A percentile compares a stretch with the other conserved stretches of the same genome.
These are phyloP conservation scores for Xanthoparmelia taractica DNA, from an alignment of 495 filamentous ascomycete genomes.

Conservation along the genomic window DNA sequence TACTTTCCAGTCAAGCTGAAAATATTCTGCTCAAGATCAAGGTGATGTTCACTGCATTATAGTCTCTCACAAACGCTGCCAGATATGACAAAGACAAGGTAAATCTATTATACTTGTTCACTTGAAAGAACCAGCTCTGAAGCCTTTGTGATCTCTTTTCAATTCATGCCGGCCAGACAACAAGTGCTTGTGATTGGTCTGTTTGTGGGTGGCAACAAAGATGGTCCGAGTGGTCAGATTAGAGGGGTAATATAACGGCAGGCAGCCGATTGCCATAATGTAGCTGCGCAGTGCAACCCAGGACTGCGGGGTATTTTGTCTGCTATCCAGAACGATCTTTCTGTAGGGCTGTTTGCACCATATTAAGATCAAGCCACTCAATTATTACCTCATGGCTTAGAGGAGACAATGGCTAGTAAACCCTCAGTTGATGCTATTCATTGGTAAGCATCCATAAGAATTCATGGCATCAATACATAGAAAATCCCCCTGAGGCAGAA, in stretches of 20 bases:
- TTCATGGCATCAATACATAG: conserved; percentile 22
- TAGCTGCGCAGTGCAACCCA: background rate
- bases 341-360: background rate
- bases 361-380: background rate
- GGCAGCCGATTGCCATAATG: background rate
- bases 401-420: background rate
- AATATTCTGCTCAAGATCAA: background rate
- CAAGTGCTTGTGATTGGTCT: background rate
- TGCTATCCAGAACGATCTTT: background rate
- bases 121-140: background rate
- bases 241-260: background rate
- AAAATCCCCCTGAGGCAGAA: conserved; percentile 48
- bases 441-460: background rate
- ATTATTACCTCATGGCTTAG: background rate
- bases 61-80: background rate
- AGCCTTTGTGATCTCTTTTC: background rate
- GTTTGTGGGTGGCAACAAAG: background rate
- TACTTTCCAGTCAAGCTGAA: background rate
- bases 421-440: background rate
- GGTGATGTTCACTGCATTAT: background rate
- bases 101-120: background rate
- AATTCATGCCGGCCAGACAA: background rate
- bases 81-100: background rate
- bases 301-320: background rate
- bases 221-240: background rate